Conservation (phyloP, 108 stramenopile genomes). For the Cyclotella sp. region DNA sequence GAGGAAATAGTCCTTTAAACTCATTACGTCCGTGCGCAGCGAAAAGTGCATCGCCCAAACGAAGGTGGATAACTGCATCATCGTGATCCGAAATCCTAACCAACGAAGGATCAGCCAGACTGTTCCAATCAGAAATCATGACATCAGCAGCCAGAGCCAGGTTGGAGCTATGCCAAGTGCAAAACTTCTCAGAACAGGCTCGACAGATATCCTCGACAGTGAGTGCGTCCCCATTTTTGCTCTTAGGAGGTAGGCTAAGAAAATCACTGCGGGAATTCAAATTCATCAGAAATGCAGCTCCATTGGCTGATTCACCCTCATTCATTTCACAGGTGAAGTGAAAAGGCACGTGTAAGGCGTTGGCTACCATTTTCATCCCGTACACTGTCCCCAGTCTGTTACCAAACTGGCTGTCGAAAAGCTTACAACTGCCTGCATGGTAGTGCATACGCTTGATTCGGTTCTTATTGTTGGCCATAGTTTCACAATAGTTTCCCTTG, state of each 20-base stretch:
- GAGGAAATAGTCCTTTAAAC: neutral
- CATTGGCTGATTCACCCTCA: neutral
- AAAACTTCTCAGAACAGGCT: neutral
- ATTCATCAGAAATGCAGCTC: neutral
- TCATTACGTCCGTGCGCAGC: neutral
- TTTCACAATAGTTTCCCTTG: neutral
- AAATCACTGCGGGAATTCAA: neutral
- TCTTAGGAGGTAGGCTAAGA: neutral
- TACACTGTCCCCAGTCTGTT: neutral
- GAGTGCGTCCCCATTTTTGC: neutral
- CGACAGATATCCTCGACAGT: neutral
- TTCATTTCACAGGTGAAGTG: neutral
- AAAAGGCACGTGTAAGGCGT: neutral
- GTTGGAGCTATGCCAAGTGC: neutral
- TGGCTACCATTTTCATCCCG: neutral
- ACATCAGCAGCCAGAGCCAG: neutral
- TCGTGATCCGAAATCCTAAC: neutral
- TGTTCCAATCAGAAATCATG: conserved; percentile 1
- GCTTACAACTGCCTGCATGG: neutral
- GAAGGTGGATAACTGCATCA: conserved; percentile 9
- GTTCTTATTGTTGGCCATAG: neutral
- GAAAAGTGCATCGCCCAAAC: conserved; percentile 1
- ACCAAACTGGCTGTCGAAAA: neutral
- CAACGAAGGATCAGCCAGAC: neutral
- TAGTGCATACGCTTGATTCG: neutral